phyloP scores from a whole-genome alignment of 1,139 yeast species.

The Eremothecium sinecaudum region DNA sequence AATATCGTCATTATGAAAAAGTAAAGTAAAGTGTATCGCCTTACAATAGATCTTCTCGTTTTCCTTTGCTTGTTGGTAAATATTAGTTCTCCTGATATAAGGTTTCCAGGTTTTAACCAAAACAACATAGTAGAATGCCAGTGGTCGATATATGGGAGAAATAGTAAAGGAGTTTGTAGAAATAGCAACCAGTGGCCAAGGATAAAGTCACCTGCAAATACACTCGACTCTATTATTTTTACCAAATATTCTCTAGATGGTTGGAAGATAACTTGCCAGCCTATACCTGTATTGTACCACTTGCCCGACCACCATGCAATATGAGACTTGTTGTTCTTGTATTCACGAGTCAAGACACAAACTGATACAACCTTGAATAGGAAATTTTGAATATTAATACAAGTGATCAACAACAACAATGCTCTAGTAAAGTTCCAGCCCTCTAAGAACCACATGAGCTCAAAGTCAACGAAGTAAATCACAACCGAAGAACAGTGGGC shows the following conservation, averaged over 20 bases:
- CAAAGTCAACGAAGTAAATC: constrained; percentile 46
- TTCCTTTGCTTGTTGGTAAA: constrained; percentile 32
- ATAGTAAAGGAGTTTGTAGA: constrained; percentile 50
- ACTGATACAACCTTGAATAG: constrained; percentile 42
- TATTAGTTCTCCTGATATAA: constrained; percentile 39
- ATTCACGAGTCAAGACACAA: constrained; percentile 49
- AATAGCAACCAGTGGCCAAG: constrained; percentile 57
- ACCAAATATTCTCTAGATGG: constrained; percentile 62
- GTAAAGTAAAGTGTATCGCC: constrained; percentile 37
- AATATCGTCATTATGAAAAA: constrained; percentile 35
- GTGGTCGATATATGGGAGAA: constrained; percentile 62
- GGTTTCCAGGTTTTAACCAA: constrained; percentile 65
- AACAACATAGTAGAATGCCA: constrained; percentile 74
- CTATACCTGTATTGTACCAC: constrained; percentile 56
- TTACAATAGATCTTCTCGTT: constrained; percentile 34
- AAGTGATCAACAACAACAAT: constrained; percentile 48
- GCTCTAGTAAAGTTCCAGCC: constrained; percentile 53
- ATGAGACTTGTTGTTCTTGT: constrained; percentile 46
- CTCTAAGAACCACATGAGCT: constrained; percentile 53
- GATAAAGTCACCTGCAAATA: constrained; percentile 63
- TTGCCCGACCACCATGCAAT: constrained; percentile 83
- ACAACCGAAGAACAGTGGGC: constrained; percentile 48
- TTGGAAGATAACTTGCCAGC: constrained; percentile 51
- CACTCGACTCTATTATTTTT: constrained; percentile 57
- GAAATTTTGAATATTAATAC: constrained; percentile 45